A percentile compares a stretch with the other conserved stretches of the same genome.
Evolutionary conservation across 805 yeast species (phyloP).

Genomic region (Wickerhamiella lipophila): DNA sequence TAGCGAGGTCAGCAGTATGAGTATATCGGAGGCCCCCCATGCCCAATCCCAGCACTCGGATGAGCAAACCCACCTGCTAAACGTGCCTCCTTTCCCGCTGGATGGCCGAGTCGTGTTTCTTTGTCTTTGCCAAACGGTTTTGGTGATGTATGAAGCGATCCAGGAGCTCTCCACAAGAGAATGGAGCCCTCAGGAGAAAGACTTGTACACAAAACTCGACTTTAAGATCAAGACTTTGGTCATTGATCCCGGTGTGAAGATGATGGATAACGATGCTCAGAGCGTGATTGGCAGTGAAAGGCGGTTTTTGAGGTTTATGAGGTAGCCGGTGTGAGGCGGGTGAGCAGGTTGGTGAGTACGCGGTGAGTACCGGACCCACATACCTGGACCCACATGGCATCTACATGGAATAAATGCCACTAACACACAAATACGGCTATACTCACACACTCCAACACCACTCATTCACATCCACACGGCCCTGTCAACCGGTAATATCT

Average conservation of each 20-base stretch:
- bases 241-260: constrained; percentile 12
- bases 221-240: constrained; percentile 11
- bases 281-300: constrained; percentile 11
- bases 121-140: constrained; percentile 14
- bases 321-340: too few relatives aligned
- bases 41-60: not conserved
- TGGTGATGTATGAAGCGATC: constrained; percentile 14
- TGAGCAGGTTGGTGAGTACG: too few relatives aligned
- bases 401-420: too few relatives aligned
- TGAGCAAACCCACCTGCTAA: not conserved
- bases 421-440: too few relatives aligned
- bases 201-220: constrained; percentile 12
- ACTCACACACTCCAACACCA: too few relatives aligned
- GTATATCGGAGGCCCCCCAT: not conserved
- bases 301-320: constrained; percentile 9
- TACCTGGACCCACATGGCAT: too few relatives aligned
- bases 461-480: too few relatives aligned
- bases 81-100: constrained; percentile 13
- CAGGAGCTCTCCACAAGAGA: constrained; percentile 10
- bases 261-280: constrained; percentile 13
- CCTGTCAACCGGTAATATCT: too few relatives aligned
- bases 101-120: constrained; percentile 14
- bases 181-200: constrained; percentile 12
- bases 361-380: too few relatives aligned
- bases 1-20: not conserved